Evolutionary conservation across 306 rosid genomes (phyloP).

Genomic region (Corylus avellana): DNA sequence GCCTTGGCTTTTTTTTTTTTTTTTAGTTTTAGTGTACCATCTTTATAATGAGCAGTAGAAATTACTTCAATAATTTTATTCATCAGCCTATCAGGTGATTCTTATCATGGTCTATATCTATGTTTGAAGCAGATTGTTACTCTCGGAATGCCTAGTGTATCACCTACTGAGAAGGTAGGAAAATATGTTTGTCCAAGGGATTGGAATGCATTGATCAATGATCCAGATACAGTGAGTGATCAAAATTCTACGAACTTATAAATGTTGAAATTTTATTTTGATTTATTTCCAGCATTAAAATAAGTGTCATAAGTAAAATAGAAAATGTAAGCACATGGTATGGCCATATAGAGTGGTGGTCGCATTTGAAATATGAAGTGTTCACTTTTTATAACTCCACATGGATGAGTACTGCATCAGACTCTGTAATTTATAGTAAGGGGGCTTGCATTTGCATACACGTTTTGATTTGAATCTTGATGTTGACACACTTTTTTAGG

Average conservation of each 20-base stretch:
- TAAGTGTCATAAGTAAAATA: not conserved
- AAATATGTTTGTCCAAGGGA: conserved; percentile 76
- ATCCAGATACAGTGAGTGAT: conserved; percentile 73
- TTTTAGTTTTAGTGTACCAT: not conserved
- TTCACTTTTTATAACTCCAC: not conserved
- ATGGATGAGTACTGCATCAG: not conserved
- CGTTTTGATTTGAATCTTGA: conserved; percentile 19
- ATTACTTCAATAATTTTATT: conserved; percentile 13
- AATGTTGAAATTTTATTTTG: not conserved
- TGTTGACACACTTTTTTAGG: conserved; percentile 44
- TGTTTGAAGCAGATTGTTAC: conserved; percentile 73
- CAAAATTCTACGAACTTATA: not conserved
- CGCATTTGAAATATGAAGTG: not conserved
- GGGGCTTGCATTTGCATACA: conserved; percentile 4
- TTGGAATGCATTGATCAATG: conserved; percentile 80
- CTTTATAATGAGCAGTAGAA: not conserved
- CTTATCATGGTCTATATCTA: conserved; percentile 8
- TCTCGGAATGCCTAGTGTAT: conserved; percentile 82
- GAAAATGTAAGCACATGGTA: not conserved
- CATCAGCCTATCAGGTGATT: conserved; percentile 1
- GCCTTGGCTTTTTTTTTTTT: not conserved
- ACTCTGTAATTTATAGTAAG: not conserved
- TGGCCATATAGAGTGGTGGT: not conserved
- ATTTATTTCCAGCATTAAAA: not conserved
- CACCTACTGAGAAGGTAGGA: conserved; percentile 80